Conservation (phyloP, 225 moss, liverwort and hornwort genomes). For the Ulota crispa region DNA sequence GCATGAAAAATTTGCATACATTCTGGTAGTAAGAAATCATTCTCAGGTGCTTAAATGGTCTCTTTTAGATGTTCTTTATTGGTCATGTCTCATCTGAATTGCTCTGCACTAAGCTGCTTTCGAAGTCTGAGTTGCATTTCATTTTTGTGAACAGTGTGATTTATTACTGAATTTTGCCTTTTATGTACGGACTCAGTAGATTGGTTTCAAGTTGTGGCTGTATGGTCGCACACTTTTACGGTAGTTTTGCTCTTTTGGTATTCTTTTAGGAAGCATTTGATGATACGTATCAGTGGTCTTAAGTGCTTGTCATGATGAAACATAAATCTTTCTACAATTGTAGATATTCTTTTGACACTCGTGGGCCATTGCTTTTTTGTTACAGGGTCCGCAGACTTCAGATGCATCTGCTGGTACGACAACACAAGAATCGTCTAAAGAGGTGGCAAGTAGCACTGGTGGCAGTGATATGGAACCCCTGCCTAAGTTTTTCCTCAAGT, state of each 20-base stretch:
- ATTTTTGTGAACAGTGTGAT: not conserved
- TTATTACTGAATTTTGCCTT: not conserved
- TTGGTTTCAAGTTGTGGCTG: not conserved
- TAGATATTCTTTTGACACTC: slow-evolving; percentile 3
- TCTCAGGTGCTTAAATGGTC: not conserved
- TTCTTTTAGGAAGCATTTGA: not conserved
- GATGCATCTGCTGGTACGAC: slow-evolving; percentile 25
- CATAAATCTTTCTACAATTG: not conserved
- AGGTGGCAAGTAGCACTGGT: slow-evolving; percentile 3
- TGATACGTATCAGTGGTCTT: not conserved
- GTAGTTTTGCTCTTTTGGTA: not conserved
- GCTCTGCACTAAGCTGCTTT: not conserved
- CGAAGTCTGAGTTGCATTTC: not conserved
- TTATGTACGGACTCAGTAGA: not conserved
- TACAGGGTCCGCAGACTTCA: slow-evolving; percentile 28
- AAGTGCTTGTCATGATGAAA: not conserved
- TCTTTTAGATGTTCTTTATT: not conserved
- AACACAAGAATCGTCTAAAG: slow-evolving; percentile 16
- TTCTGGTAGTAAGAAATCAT: not conserved
- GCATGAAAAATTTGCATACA: too few species aligned
- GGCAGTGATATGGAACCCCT: slow-evolving; percentile 35
- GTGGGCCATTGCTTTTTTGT: not conserved
- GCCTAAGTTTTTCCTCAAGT: slow-evolving; percentile 40
- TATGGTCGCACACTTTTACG: not conserved
- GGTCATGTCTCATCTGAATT: not conserved